Evolutionary conservation across 192 early-diverging fungal species (phyloP).

Genomic region (Backusella liffmaniae): DNA sequence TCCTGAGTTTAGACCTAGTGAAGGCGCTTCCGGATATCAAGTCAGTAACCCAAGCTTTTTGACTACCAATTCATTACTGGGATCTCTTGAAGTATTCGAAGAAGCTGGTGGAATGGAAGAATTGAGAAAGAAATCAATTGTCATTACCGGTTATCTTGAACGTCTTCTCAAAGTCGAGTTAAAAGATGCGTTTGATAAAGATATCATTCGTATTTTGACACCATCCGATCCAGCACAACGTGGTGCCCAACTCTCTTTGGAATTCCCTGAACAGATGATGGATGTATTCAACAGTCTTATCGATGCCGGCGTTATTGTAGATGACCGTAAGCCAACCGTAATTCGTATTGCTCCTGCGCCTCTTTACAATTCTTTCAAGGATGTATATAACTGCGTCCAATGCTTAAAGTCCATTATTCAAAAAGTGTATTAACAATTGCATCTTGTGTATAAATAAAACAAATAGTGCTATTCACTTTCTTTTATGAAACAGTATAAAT

Average conservation of each 20-base stretch:
- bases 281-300: constrained; percentile 64
- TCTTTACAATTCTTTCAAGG: constrained; percentile 85
- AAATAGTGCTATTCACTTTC: background rate
- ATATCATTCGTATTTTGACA: constrained; percentile 70
- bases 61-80: constrained; percentile 68
- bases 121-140: constrained; percentile 73
- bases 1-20: constrained; percentile 75
- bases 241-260: constrained; percentile 86
- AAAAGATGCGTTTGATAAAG: constrained; percentile 15
- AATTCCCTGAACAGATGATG: constrained; percentile 57
- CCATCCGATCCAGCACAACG: constrained; percentile 70
- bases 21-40: constrained; percentile 83
- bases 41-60: constrained; percentile 88
- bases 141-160: constrained; percentile 86
- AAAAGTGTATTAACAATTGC: constrained; percentile 27
- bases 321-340: constrained; percentile 89
- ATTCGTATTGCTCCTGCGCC: constrained; percentile 90
- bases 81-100: constrained; percentile 77
- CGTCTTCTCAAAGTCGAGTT: constrained; percentile 56
- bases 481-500: too few relatives aligned
- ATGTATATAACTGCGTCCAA: constrained; percentile 69
- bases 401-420: constrained; percentile 53
- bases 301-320: constrained; percentile 70
- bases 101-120: constrained; percentile 61
- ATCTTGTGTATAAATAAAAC: background rate